A percentile compares a stretch with the other conserved stretches of the same genome.
Evolutionary conservation across 140 eudicot genomes (phyloP).

Genomic region (Ambrosia hybrid): DNA sequence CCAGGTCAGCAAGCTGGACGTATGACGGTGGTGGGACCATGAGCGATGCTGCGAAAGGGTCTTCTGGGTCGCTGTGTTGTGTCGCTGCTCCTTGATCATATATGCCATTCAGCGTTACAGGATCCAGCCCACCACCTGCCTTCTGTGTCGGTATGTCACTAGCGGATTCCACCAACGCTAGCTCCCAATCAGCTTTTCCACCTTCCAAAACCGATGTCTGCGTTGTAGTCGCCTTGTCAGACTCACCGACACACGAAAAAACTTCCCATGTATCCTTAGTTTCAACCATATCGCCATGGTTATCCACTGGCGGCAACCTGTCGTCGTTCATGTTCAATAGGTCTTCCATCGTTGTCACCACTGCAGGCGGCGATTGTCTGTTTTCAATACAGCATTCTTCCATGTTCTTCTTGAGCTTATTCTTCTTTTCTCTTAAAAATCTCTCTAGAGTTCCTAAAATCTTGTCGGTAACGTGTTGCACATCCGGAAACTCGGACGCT

Average conservation of each 20-base stretch:
- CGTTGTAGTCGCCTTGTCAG: slow-evolving; percentile 56
- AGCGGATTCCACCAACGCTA: slow-evolving; percentile 64
- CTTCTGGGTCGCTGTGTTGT: slow-evolving; percentile 33
- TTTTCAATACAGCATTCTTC: slow-evolving; percentile 39
- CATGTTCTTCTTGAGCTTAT: slow-evolving; percentile 41
- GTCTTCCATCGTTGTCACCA: slow-evolving; percentile 46
- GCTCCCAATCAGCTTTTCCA: slow-evolving; percentile 70
- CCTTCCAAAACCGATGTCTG: slow-evolving; percentile 50
- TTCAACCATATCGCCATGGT: slow-evolving; percentile 38
- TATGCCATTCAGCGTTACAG: slow-evolving; percentile 59
- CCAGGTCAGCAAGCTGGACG: slow-evolving; percentile 79
- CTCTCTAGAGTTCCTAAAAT: slow-evolving; percentile 61
- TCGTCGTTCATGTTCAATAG: slow-evolving; percentile 56
- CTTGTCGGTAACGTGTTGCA: slow-evolving; percentile 57
- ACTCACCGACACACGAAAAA: slow-evolving; percentile 16
- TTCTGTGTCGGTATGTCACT: slow-evolving; percentile 52
- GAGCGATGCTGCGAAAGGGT: slow-evolving; percentile 79
- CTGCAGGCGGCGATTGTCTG: slow-evolving; percentile 39
- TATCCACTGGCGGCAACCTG: slow-evolving; percentile 39
- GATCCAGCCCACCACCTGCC: slow-evolving; percentile 57
- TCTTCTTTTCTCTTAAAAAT: slow-evolving; percentile 62
- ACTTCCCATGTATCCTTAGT: slow-evolving; percentile 47
- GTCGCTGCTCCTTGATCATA: slow-evolving; percentile 52
- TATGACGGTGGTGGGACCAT: slow-evolving; percentile 68
- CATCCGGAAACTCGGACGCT: slow-evolving; percentile 62